Percentiles rank a stretch among this genome's conserved stretches.
Conservation (phyloP, 306 rosid genomes). For the Casuarina glauca region DNA sequence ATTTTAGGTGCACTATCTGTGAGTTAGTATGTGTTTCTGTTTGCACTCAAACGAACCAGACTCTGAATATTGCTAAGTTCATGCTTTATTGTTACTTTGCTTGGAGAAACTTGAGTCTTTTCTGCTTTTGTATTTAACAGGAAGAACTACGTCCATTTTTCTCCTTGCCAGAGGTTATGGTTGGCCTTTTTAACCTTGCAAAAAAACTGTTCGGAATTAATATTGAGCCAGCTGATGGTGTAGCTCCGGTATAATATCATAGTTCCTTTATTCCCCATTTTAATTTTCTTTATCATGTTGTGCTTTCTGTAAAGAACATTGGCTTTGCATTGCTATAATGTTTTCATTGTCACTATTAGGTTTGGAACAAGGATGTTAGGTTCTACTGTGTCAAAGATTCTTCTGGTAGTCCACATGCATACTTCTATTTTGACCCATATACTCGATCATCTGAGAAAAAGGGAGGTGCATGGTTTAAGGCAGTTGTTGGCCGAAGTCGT, state of each 20-base stretch:
- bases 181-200: conserved; percentile 85
- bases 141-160: conserved; percentile 94
- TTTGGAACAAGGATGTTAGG: conserved; percentile 87
- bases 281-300: background rate
- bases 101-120: conserved; percentile 21
- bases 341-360: conserved; percentile 44
- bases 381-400: conserved; percentile 78
- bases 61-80: conserved; percentile 13
- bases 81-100: conserved; percentile 11
- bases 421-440: conserved; percentile 94
- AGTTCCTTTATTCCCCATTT: background rate
- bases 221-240: conserved; percentile 81
- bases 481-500: conserved; percentile 83
- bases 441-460: conserved; percentile 88
- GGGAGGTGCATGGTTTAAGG: conserved; percentile 98
- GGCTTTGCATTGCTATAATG: conserved; percentile 25
- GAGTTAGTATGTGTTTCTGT: background rate
- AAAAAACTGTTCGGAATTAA: conserved; percentile 82
- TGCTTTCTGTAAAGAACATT: conserved; percentile 2
- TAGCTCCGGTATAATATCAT: conserved; percentile 65
- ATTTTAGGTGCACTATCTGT: background rate
- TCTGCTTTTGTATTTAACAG: conserved; percentile 47
- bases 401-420: conserved; percentile 72
- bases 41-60: background rate
- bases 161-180: conserved; percentile 92